Conservation (phyloP, 768 basidiomycete genomes). For the Tylopilus sp. region DNA sequence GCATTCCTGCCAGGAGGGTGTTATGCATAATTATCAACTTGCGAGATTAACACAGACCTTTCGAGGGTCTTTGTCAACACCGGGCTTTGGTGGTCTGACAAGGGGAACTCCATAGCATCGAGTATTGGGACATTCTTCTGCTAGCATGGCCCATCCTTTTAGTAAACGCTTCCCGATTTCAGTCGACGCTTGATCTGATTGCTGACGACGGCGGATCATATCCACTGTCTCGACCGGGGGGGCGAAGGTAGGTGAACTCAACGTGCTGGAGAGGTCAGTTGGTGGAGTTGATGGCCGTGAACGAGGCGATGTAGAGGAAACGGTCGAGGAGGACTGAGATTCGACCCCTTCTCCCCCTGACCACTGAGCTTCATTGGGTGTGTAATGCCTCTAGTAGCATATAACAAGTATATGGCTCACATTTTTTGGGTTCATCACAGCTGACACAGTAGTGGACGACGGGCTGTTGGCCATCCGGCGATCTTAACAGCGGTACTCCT, state of each 20-base stretch:
- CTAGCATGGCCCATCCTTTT: slow-evolving; percentile 88
- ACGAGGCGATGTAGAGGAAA: slow-evolving; percentile 46
- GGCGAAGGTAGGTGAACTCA: slow-evolving; percentile 61
- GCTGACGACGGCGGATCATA: slow-evolving; percentile 63
- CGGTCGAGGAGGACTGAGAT: slow-evolving; percentile 36
- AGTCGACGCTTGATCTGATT: slow-evolving; percentile 76
- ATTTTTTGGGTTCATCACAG: slow-evolving; percentile 45
- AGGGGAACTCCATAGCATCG: slow-evolving; percentile 81
- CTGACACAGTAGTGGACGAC: slow-evolving; percentile 56
- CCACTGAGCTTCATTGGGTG: slow-evolving; percentile 12
- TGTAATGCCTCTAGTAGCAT: slow-evolving; percentile 2
- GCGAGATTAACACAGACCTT: slow-evolving; percentile 45
- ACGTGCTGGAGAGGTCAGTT: slow-evolving; percentile 64
- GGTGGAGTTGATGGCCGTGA: slow-evolving; percentile 75
- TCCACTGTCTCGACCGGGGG: slow-evolving; percentile 66
- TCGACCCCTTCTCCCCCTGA: slow-evolving; percentile 17
- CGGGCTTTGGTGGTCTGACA: slow-evolving; percentile 67
- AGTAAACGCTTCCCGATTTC: slow-evolving; percentile 77
- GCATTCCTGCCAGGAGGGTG: slow-evolving; percentile 56
- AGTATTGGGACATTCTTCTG: slow-evolving; percentile 71
- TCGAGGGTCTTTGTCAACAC: slow-evolving; percentile 56
- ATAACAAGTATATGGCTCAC: slow-evolving; percentile 25
- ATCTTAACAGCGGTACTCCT: slow-evolving; percentile 67
- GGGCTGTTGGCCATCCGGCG: slow-evolving; percentile 51
- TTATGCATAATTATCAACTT: background rate